Conservation (phyloP, 805 yeast genomes). For the Ogataea kodamae region DNA sequence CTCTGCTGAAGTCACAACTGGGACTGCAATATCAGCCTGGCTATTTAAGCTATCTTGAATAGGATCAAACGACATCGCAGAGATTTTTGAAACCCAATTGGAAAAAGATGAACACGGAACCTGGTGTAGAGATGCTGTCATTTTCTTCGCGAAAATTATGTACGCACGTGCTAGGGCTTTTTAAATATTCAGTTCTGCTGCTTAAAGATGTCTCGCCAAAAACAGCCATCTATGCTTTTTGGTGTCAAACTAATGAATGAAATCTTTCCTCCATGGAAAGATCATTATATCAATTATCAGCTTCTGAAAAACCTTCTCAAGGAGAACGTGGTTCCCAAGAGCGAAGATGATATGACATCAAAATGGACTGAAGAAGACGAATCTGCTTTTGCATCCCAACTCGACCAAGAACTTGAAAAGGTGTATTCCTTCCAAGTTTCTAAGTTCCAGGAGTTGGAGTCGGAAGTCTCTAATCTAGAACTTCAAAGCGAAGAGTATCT, state of each 20-base stretch:
- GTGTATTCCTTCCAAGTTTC: slow-evolving; percentile 69
- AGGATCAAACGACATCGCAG: slow-evolving; percentile 31
- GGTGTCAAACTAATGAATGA: slow-evolving; percentile 81
- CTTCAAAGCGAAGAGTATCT: slow-evolving; percentile 44
- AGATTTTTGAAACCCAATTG: too few species aligned
- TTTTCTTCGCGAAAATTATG: too few species aligned
- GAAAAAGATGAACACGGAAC: too few species aligned
- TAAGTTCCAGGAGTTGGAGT: slow-evolving; percentile 66
- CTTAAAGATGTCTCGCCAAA: not conserved
- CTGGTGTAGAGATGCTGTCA: too few species aligned
- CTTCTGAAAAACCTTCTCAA: slow-evolving; percentile 62
- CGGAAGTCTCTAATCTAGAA: slow-evolving; percentile 63
- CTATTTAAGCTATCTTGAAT: slow-evolving; percentile 24
- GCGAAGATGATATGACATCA: slow-evolving; percentile 1
- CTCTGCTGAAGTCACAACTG: slow-evolving; percentile 1
- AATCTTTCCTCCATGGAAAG: slow-evolving; percentile 85
- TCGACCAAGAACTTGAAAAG: slow-evolving; percentile 71
- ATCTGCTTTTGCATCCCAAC: slow-evolving; percentile 57
- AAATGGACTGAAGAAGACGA: slow-evolving; percentile 73
- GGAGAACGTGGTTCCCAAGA: slow-evolving; percentile 48
- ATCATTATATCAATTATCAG: slow-evolving; percentile 64
- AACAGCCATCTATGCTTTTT: slow-evolving; percentile 58
- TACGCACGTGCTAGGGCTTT: slow-evolving; percentile 7
- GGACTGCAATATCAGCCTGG: not conserved
- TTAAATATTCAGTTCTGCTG: slow-evolving; percentile 7